phyloP scores from a whole-genome alignment of 805 yeast genomes.

The Komagataella phaffii region DNA sequence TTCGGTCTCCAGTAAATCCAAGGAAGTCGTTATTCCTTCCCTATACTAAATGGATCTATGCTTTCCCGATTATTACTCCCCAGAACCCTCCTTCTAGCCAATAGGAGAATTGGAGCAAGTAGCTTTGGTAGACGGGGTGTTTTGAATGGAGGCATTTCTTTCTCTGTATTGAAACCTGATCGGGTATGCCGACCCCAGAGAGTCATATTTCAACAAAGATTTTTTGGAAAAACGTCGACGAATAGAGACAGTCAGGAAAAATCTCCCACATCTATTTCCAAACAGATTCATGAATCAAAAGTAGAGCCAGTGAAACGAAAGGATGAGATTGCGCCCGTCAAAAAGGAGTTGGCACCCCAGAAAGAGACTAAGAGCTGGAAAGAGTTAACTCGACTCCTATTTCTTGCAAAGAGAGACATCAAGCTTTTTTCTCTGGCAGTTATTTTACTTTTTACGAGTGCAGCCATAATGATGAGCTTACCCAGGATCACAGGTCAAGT shows the following conservation, averaged over 20 bases:
- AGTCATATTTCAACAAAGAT: background rate
- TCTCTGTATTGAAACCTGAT: background rate
- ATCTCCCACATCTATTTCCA: background rate
- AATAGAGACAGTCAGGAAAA: background rate
- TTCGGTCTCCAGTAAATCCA: background rate
- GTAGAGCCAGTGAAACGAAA: background rate
- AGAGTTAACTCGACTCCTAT: slow-evolving; percentile 25
- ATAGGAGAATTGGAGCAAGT: background rate
- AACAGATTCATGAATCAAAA: background rate
- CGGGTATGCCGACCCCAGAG: background rate
- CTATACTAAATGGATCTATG: background rate
- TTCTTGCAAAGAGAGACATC: slow-evolving; percentile 30
- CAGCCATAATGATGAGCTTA: slow-evolving; percentile 34
- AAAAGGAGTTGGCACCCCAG: background rate
- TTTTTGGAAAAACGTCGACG: background rate
- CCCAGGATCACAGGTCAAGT: slow-evolving; percentile 46
- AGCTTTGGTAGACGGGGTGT: background rate
- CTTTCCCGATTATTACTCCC: background rate
- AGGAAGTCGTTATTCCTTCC: background rate
- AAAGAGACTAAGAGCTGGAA: slow-evolving; percentile 17
- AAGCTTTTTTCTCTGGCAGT: slow-evolving; percentile 29
- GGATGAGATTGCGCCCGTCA: background rate
- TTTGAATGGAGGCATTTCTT: background rate
- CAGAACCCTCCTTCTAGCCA: background rate
- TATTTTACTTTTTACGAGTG: slow-evolving; percentile 29